Base-by-base conservation (phyloP, 2,329 filamentous ascomycete genomes). In the Cladosporium sp. region DNA sequence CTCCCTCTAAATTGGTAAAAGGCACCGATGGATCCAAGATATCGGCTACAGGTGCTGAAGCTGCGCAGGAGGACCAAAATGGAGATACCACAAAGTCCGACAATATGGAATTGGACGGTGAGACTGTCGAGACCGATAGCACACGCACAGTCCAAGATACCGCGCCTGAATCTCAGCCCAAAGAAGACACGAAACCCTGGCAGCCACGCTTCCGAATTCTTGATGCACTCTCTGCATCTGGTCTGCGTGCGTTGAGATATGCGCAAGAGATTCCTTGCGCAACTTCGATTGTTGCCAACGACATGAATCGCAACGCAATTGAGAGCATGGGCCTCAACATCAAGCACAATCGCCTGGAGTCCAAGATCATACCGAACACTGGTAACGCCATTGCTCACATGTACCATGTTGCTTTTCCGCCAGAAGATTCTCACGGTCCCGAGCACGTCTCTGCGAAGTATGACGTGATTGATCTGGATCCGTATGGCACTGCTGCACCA, bases 381-480 rank as follows among this genome's bases (percentile, higher is more conserved):
- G 88, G 90, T 44, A 93, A 97, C 74, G 94, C 94, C 1, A 83
- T 94, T 47, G 86, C 85, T 3, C 90, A 96, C 73, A 97, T 99
- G 93, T 97, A 97, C 72, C 81, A 82, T 19, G 66, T 69, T 6
- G 69, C 70, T 1, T 72, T 64, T 53, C 68, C 70, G 7, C 62
- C 68, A 1, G 55, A 62, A 1, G 71, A 57, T 60, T 72, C 34
- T 64, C 68, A 71, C 52, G 69, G 69, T 8, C 69, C 69, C 4
- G 57, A 61, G 17, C 85, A 68, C 45, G 59, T 69, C 49, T 67
- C 61, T 51, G 64, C 61, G 15, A 85, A 82, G 66, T 99, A 96
- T 71, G 90, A 97, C 72, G 92, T 97, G 20, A 94, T 99, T 62
- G 94, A 99, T 71, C 82, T 99, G 28, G 94, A 99, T 71, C 94